Percentiles rank a stretch among this genome's conserved stretches.
phyloP scores from a whole-genome alignment of 2,329 filamentous ascomycete genomes.

The Orbilia ellipsospora region DNA sequence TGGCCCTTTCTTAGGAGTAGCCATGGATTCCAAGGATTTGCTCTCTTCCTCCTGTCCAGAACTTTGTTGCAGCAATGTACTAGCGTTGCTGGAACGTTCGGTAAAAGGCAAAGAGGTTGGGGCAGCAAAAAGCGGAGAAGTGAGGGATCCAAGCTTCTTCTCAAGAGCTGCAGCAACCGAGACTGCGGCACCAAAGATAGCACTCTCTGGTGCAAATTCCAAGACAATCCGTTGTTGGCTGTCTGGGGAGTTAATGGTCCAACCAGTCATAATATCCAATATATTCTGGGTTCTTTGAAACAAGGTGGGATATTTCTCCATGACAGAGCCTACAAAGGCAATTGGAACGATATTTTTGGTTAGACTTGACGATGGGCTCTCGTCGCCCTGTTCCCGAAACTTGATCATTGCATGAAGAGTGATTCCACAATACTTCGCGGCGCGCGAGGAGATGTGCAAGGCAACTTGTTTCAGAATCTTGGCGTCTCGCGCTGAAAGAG shows the following conservation, averaged over 20 bases:
- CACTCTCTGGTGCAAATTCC: slow-evolving; percentile 46
- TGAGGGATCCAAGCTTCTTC: slow-evolving; percentile 14
- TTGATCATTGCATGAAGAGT: slow-evolving; percentile 46
- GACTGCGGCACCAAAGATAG: slow-evolving; percentile 48
- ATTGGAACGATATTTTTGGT: slow-evolving; percentile 35
- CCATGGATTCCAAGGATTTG: slow-evolving; percentile 19
- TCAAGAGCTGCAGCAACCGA: slow-evolving; percentile 37
- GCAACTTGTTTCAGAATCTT: slow-evolving; percentile 29
- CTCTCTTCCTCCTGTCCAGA: slow-evolving; percentile 22
- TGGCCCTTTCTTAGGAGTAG: slow-evolving; percentile 9
- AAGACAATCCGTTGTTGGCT: slow-evolving; percentile 30
- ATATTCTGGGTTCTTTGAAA: slow-evolving; percentile 31
- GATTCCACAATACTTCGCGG: slow-evolving; percentile 50
- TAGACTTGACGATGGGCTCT: slow-evolving; percentile 15
- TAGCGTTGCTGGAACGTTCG: slow-evolving; percentile 52
- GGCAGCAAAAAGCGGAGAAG: slow-evolving; percentile 10
- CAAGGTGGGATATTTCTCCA: slow-evolving; percentile 48
- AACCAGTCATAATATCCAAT: slow-evolving; percentile 33
- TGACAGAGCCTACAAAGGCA: slow-evolving; percentile 44
- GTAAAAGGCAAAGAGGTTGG: slow-evolving; percentile 28
- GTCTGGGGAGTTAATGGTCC: slow-evolving; percentile 3
- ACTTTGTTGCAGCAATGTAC: slow-evolving; percentile 29
- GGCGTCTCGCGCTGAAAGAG: slow-evolving; percentile 21
- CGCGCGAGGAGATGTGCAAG: slow-evolving; percentile 43
- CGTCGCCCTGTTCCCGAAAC: slow-evolving; percentile 19